phyloP scores from a whole-genome alignment of 345 rosid genomes.

The Noccaea bulbosa region DNA sequence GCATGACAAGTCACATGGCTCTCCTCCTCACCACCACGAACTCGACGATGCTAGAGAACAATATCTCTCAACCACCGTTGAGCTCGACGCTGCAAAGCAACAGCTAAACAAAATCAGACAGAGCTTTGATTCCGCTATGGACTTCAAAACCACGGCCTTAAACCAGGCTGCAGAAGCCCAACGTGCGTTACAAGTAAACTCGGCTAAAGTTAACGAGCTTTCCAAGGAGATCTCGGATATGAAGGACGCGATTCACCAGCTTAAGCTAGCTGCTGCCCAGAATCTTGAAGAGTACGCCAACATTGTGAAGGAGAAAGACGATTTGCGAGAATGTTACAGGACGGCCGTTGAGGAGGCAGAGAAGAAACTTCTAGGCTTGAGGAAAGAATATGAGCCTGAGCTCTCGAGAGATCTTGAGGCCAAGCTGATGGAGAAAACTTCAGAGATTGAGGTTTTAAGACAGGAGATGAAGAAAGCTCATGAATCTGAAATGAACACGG shows the following conservation, averaged over 20 bases:
- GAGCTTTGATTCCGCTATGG: constrained; percentile 75
- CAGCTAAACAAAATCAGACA: constrained; percentile 69
- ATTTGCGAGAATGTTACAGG: constrained; percentile 46
- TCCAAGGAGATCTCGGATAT: constrained; percentile 62
- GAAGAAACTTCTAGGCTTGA: constrained; percentile 47
- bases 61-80: constrained; percentile 51
- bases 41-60: constrained; percentile 61
- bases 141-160: constrained; percentile 58
- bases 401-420: constrained; percentile 53
- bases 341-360: constrained; percentile 55
- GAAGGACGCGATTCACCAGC: constrained; percentile 60
- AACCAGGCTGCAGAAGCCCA: constrained; percentile 77
- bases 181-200: constrained; percentile 47
- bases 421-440: constrained; percentile 56
- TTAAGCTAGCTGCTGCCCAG: constrained; percentile 56
- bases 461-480: constrained; percentile 71
- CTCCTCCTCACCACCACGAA: constrained; percentile 52
- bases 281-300: constrained; percentile 51
- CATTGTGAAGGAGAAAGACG: constrained; percentile 55
- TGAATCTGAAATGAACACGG: constrained; percentile 50
- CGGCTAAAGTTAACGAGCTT: constrained; percentile 55
- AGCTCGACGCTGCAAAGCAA: constrained; percentile 71
- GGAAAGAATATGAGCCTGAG: constrained; percentile 59
- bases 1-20: constrained; percentile 50
- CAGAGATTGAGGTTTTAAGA: constrained; percentile 64